phyloP scores from a whole-genome alignment of 2,329 filamentous ascomycete genomes.

The Ploettnerulaceae sp. region DNA sequence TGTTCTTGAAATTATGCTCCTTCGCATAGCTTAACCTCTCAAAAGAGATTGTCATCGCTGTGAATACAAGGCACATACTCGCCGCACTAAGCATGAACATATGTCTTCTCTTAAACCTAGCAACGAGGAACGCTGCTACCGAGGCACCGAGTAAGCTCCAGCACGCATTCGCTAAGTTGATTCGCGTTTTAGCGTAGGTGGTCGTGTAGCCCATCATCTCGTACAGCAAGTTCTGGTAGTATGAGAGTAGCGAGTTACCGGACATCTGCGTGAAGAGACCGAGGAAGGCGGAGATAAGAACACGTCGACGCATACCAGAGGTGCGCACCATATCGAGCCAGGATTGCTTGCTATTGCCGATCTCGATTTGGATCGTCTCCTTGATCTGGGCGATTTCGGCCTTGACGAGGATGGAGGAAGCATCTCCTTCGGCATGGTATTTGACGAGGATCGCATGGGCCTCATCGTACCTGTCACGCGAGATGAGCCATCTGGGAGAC shows the following conservation, averaged over 20 bases:
- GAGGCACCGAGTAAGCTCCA: conserved; percentile 42
- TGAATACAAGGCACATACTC: conserved; percentile 48
- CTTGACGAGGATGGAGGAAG: conserved; percentile 46
- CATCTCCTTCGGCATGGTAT: conserved; percentile 51
- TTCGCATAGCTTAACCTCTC: conserved; percentile 36
- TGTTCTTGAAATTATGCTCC: conserved; percentile 27
- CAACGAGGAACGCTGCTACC: conserved; percentile 39
- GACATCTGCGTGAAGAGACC: conserved; percentile 51
- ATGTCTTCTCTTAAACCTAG: conserved; percentile 41
- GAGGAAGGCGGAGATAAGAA: conserved; percentile 44
- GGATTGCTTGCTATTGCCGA: conserved; percentile 46
- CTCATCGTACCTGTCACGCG: conserved; percentile 51
- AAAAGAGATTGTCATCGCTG: conserved; percentile 49
- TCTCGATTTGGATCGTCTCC: conserved; percentile 49
- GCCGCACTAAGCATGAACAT: conserved; percentile 52
- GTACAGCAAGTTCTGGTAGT: conserved; percentile 46
- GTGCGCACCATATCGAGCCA: conserved; percentile 49
- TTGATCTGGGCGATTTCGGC: conserved; percentile 58
- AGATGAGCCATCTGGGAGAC: conserved; percentile 51
- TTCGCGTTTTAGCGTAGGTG: conserved; percentile 40
- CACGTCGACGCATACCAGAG: conserved; percentile 44
- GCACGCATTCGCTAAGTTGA: conserved; percentile 43
- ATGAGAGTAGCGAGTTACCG: conserved; percentile 41
- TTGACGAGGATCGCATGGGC: conserved; percentile 47
- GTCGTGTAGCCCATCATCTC: conserved; percentile 42